A percentile compares a stretch with the other conserved stretches of the same genome.
These are phyloP conservation scores for Pseudocercospora fuligena DNA, from an alignment of 2,329 filamentous ascomycete genomes.

Conservation along the genomic window DNA sequence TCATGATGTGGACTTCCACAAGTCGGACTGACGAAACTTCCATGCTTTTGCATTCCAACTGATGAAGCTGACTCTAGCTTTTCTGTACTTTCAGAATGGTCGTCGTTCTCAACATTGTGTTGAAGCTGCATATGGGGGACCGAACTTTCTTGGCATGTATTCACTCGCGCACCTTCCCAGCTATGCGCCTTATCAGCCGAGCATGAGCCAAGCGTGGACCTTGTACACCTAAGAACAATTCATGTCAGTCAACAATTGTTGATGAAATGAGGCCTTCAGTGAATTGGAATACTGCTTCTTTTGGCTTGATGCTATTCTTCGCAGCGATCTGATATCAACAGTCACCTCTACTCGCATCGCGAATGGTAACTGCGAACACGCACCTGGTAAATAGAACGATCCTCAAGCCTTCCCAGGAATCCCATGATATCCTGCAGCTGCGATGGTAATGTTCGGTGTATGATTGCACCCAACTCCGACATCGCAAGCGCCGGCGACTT, in stretches of 20 bases:
- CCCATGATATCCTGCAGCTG: background rate
- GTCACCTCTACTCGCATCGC: too few relatives aligned
- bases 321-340: background rate
- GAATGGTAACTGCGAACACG: background rate
- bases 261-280: too few relatives aligned
- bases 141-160: background rate
- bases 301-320: background rate
- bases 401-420: background rate
- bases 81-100: too few relatives aligned
- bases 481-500: conserved; percentile 5
- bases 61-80: too few relatives aligned
- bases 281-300: background rate
- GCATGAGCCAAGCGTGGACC: background rate
- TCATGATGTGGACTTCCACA: background rate
- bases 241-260: background rate
- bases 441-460: background rate
- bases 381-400: background rate
- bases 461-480: background rate
- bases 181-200: background rate
- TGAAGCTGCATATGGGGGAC: too few relatives aligned
- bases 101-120: too few relatives aligned
- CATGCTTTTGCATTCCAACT: too few relatives aligned
- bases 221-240: background rate
- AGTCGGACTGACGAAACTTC: too few relatives aligned
- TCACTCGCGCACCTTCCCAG: background rate